phyloP scores from a whole-genome alignment of 768 basidiomycete genomes.

The Tephrocybe sp. region DNA sequence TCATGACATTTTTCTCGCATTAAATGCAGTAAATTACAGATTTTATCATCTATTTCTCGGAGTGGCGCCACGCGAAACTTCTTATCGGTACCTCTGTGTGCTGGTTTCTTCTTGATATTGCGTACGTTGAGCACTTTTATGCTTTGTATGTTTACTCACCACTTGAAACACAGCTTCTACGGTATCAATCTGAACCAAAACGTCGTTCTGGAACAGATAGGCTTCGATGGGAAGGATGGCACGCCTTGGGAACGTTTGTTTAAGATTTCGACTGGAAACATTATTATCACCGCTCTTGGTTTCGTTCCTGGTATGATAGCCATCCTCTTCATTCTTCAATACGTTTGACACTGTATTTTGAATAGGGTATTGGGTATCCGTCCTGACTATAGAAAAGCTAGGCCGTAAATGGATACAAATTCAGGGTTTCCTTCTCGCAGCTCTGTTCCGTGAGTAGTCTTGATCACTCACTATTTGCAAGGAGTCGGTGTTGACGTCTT shows the following conservation, averaged over 20 bases:
- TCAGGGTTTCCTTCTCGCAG: slow-evolving; percentile 70
- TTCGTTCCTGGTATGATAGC: slow-evolving; percentile 62
- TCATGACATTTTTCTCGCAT: background rate
- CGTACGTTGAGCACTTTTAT: slow-evolving; percentile 32
- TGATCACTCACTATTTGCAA: too few relatives aligned
- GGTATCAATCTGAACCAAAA: slow-evolving; percentile 74
- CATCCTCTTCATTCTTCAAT: background rate
- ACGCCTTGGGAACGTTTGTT: slow-evolving; percentile 64
- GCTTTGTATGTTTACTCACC: background rate
- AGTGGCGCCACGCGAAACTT: slow-evolving; percentile 67
- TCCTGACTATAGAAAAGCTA: slow-evolving; percentile 68
- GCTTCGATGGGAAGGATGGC: slow-evolving; percentile 56
- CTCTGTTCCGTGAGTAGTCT: slow-evolving; percentile 54
- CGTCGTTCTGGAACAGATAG: slow-evolving; percentile 73
- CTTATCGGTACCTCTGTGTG: slow-evolving; percentile 64
- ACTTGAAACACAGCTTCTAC: slow-evolving; percentile 53
- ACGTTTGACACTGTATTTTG: background rate
- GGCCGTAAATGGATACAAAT: slow-evolving; percentile 77
- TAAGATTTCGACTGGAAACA: slow-evolving; percentile 62
- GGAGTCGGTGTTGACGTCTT: background rate
- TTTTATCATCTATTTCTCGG: slow-evolving; percentile 63
- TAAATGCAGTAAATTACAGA: slow-evolving; percentile 32
- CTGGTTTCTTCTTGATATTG: slow-evolving; percentile 79
- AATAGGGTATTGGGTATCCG: slow-evolving; percentile 66
- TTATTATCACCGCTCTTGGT: slow-evolving; percentile 73